phyloP scores from a whole-genome alignment of 345 rosid genomes.

The Eucalyptus polybractea region DNA sequence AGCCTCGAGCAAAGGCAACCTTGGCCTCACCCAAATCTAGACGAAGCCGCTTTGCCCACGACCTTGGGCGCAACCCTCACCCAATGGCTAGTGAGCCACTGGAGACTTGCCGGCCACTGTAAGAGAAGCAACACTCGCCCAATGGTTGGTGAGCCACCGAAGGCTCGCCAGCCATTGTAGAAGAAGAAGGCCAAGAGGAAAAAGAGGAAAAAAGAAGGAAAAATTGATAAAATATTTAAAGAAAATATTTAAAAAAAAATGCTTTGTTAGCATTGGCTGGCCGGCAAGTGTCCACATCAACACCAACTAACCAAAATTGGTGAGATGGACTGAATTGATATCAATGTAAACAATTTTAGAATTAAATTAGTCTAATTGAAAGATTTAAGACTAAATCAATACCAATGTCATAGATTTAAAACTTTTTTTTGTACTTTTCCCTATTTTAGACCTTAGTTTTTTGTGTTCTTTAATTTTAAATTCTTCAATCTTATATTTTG shows the following conservation, averaged over 20 bases:
- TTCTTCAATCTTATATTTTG: neutral
- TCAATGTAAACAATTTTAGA: fast-evolving
- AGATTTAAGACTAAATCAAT: no score
- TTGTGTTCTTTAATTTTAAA: neutral
- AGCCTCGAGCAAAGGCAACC: fast-evolving
- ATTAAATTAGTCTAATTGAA: fast-evolving
- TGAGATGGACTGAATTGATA: fast-evolving
- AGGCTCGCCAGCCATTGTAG: fast-evolving
- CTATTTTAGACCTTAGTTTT: neutral
- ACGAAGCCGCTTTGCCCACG: fast-evolving
- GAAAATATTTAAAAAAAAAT: no score
- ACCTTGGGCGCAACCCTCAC: fast-evolving
- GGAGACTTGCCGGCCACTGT: fast-evolving
- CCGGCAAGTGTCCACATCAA: fast-evolving
- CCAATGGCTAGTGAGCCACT: no score
- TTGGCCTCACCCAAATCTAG: fast-evolving
- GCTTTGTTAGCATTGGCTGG: fast-evolving
- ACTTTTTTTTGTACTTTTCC: no score
- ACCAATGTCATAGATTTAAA: fast-evolving
- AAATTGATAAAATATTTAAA: no score
- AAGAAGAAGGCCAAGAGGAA: no score
- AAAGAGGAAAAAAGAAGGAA: no score
- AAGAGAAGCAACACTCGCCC: fast-evolving
- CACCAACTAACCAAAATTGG: fast-evolving
- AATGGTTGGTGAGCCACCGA: fast-evolving